Base-by-base conservation (phyloP, 2,329 filamentous ascomycete species). In the Hymenoscyphus scutula region DNA sequence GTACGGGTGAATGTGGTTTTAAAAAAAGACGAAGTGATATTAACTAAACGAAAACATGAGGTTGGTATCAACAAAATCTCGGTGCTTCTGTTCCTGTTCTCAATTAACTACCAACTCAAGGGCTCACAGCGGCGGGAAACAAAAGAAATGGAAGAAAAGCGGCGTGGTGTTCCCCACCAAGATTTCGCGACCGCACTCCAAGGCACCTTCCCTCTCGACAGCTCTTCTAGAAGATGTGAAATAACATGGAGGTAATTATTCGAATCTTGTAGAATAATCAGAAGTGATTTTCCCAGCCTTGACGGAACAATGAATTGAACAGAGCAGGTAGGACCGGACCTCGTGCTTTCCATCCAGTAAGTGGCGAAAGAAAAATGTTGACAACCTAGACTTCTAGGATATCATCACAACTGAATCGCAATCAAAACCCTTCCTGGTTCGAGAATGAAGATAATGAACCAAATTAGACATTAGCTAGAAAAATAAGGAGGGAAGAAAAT, bases 351-450 rank as follows among this genome's bases (percentile, higher is more conserved):
- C 30, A 5, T 32, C 3, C 30, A 45, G 2, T 6, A 19, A 8
- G 7, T 19, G 17, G 17, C n/a, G 23, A 19, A 10, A 29, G 27
- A 29, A 10, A 19, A 23, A 45, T 10, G 17, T 19, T 45, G 41
- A 45, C 41, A 51, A 51, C 45, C 45, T 23, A 45, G 41, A 45
- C 41, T 45, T 19, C 41, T 45, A 23, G 23, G 45, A 51, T 51
- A 23, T 13, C 17, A 23, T 13, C 45, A 51, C n/a, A 10, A 48
- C 6, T 4, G 11, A 1, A 25, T 2, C 45, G 23, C 7, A 10
- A 23, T 51, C 45, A 51, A 23, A 10, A 25, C 23, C 10, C 23
- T 11, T 51, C 45, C 25, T 11, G n/a, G n/a, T n/a, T n/a, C n/a
- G n/a, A n/a, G n/a, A n/a, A 25, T 5, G 11, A 23, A 8, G 13